Evolutionary conservation across 371 early-diverging fungal genomes (phyloP).

Genomic region (Syncephalis fuscata): DNA sequence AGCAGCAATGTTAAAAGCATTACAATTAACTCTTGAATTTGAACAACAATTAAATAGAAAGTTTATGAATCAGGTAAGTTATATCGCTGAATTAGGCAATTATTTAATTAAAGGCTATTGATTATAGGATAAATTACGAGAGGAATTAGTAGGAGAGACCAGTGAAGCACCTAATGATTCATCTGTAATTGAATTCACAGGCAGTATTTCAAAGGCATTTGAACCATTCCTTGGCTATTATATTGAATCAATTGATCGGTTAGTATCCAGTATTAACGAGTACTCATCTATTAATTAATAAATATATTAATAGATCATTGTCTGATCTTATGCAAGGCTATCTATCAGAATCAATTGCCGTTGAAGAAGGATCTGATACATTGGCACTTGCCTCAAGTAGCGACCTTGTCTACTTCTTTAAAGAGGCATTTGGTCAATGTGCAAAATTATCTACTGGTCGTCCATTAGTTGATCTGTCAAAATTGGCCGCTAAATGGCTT

Average conservation of each 20-base stretch:
- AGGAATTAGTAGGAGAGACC: neutral
- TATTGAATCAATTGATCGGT: slow-evolving; percentile 22
- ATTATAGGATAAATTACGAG: neutral
- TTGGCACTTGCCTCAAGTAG: slow-evolving; percentile 73
- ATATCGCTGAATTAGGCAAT: neutral
- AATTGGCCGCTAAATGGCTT: slow-evolving; percentile 63
- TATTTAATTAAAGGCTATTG: neutral
- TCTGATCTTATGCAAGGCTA: slow-evolving; percentile 39
- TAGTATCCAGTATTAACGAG: neutral
- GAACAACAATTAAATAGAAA: slow-evolving; percentile 65
- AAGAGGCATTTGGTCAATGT: slow-evolving; percentile 68
- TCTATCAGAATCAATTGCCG: slow-evolving; percentile 18
- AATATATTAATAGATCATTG: slow-evolving; percentile 20
- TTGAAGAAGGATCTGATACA: slow-evolving; percentile 31
- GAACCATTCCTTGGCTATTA: slow-evolving; percentile 70
- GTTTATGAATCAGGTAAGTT: slow-evolving; percentile 28
- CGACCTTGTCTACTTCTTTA: slow-evolving; percentile 77
- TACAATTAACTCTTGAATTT: slow-evolving; percentile 78
- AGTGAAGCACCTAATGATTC: slow-evolving; percentile 8
- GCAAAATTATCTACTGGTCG: slow-evolving; percentile 70
- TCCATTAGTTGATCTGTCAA: slow-evolving; percentile 57
- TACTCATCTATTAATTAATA: neutral
- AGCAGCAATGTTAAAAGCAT: slow-evolving; percentile 43
- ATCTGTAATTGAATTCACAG: slow-evolving; percentile 32
- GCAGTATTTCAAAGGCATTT: slow-evolving; percentile 66